Percentiles rank a stretch among this genome's conserved stretches.
Conservation (phyloP, 805 yeast species). For the Candida lessepsii region DNA sequence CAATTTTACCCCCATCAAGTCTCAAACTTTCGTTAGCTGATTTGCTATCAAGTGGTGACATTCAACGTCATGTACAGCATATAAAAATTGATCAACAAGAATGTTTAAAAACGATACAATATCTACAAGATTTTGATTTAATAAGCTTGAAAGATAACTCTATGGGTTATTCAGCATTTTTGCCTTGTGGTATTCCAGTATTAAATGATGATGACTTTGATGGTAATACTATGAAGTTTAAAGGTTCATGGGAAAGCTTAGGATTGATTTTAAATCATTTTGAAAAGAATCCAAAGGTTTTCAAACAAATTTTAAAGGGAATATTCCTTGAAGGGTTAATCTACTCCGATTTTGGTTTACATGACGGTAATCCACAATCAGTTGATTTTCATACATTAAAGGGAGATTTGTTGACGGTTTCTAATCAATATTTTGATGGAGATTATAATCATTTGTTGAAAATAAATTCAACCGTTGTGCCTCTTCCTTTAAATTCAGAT, state of each 20-base stretch:
- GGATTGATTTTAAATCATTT: slow-evolving; percentile 63
- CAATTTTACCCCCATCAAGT: slow-evolving; percentile 60
- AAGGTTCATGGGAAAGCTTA: slow-evolving; percentile 54
- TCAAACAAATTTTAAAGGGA: slow-evolving; percentile 54
- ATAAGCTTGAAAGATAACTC: slow-evolving; percentile 51
- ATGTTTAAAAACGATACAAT: slow-evolving; percentile 64
- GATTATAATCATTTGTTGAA: slow-evolving; percentile 23
- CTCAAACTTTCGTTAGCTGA: slow-evolving; percentile 62
- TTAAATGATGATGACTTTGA: slow-evolving; percentile 11
- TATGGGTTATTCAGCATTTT: slow-evolving; percentile 68
- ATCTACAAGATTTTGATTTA: slow-evolving; percentile 52
- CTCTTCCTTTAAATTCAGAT: slow-evolving; percentile 52
- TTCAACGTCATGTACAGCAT: slow-evolving; percentile 26
- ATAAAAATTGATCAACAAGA: slow-evolving; percentile 34
- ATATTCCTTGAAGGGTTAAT: slow-evolving; percentile 60
- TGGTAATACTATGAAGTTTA: neutral
- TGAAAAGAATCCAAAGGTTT: slow-evolving; percentile 47
- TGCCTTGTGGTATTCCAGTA: slow-evolving; percentile 59
- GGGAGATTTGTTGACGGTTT: slow-evolving; percentile 28
- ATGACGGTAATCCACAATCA: slow-evolving; percentile 16
- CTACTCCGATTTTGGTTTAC: slow-evolving; percentile 57
- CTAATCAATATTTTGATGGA: slow-evolving; percentile 19
- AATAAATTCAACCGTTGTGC: slow-evolving; percentile 31
- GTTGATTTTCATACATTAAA: slow-evolving; percentile 21
- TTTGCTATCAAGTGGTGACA: slow-evolving; percentile 32